Base-by-base conservation (phyloP, 2,329 filamentous ascomycete genomes). In the Fusarium falciforme region DNA sequence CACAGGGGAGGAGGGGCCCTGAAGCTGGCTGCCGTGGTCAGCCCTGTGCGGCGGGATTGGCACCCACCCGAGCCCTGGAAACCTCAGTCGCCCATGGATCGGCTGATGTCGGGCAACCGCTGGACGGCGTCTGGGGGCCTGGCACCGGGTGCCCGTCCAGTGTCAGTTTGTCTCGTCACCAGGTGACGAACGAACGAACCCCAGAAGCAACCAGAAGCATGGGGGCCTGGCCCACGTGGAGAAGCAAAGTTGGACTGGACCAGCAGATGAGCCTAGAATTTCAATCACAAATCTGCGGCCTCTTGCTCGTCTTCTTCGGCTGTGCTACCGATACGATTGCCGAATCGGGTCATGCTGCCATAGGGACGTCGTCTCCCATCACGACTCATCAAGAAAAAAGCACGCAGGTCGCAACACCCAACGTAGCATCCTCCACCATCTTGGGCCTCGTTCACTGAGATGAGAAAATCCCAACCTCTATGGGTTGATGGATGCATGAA, bases 31-130 rank as follows among this genome's bases (percentile, higher is more conserved):
- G 44, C 38, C 33, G 33, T 62, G 47, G 63, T 33, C 42, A 44
- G 67, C 31, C 59, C 68, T 61, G 60, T 68, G 68, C 62, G 27
- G 36, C 22, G 35, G 42, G 60, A 72, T 75, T 75, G 27, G 52
- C 72, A 74, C 72, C 25, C 57, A 44, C n/a, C n/a, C 7, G 16
- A n/a, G 44, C 44, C 44, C 44, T 49, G 44, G 25, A 29, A 27
- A 49, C 22, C 2, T 33, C 20, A 22, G 27, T 17, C 36, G 33
- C 6, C 14, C 49, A 67, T 29, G 44, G 20, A 47, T 80, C 79
- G 79, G 79, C 79, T 80, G 79, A 80, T 80, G 67, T 80, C 79
- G 79, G 79, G 71, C 75, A 49, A 49, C 22, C 44, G 44, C 44
- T 49, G 25, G 12, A 47, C 42, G 42, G 20, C 14, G 20, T 47